These are phyloP conservation scores for Bremia lactucae DNA, from an alignment of 352 stramenopile species.

Conservation along the genomic window DNA sequence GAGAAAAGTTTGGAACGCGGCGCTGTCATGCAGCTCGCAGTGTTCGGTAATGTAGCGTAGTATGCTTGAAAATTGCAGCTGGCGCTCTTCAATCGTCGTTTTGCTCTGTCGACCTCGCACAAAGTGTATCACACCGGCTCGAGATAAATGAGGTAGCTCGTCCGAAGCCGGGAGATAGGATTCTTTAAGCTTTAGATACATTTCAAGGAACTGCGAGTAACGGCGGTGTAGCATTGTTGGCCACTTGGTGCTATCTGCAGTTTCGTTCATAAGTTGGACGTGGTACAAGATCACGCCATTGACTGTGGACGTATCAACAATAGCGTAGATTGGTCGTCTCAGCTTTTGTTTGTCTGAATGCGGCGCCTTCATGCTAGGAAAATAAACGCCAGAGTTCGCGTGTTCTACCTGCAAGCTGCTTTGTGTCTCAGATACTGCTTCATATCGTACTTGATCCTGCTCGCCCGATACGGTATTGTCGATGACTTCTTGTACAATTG, in stretches of 20 bases:
- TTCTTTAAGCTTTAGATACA: neutral
- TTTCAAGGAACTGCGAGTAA: constrained; percentile 33
- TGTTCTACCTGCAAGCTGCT: constrained; percentile 18
- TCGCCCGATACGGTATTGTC: constrained; percentile 6
- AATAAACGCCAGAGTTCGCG: constrained; percentile 9
- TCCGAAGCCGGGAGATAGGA: constrained; percentile 4
- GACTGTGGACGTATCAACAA: constrained; percentile 20
- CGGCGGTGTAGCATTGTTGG: constrained; percentile 20
- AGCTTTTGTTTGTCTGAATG: neutral
- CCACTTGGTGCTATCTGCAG: constrained; percentile 20
- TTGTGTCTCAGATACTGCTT: constrained; percentile 1
- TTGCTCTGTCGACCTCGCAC: constrained; percentile 37
- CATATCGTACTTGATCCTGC: constrained; percentile 1
- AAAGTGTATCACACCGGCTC: constrained; percentile 30
- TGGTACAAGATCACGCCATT: constrained; percentile 33
- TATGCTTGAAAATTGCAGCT: constrained; percentile 34
- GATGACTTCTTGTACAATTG: constrained; percentile 15
- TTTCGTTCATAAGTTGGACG: constrained; percentile 25
- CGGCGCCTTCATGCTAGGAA: constrained; percentile 8
- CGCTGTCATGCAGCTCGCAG: constrained; percentile 26
- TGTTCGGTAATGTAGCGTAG: constrained; percentile 38
- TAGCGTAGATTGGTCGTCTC: constrained; percentile 14
- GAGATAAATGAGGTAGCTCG: constrained; percentile 28
- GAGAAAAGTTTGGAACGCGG: constrained; percentile 39
- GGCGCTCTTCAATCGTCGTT: constrained; percentile 32